Evolutionary conservation across 306 rosid genomes (phyloP), one percentile per base, ranked within the genome.

Genomic region (Phaseolus lunatus): DNA sequence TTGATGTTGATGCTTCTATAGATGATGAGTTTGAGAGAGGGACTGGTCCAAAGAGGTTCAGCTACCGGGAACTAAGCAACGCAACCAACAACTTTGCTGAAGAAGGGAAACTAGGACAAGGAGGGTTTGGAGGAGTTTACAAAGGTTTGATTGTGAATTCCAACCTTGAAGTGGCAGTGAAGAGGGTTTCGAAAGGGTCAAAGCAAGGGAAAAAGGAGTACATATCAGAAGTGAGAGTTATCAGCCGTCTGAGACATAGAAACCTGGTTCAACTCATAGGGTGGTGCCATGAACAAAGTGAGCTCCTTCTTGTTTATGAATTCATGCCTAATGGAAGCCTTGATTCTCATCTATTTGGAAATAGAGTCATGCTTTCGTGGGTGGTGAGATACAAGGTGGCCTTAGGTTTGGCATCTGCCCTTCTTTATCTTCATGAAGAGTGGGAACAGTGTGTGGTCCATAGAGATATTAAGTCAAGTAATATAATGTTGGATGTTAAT

Each of bases 361-460:
- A 24, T 18, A 79, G 80, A 23, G 64, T 49, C 3, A 59, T 69
- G 22, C 86, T 92, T 20, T 59, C 75, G 48, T 92, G 96, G 97
- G 15, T 37, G 0, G 26, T 80, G 14, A 88, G 97, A 83, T 66
- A 84, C 83, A 92, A 88, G 57, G 74, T 92, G 50, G 90, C 90
- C 8, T 65, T 84, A 12, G 96, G 96, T 7, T 73, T 92, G 63
- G 89, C 93, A 39, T 88, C 92, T 8, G 57, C 97, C 2, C 75
- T 92, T 14, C 75, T 92, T 8, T 90, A 92, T 29, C 93, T 90
- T 63, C 96, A 92, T 37, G 93, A 92, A 78, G 97, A 92, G 64
- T 88, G 97, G 91, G 93, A 92, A 67, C 96, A 90, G 68, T 92
- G 92, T 69, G 93, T 92, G 11, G 92, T 92, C 14, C 97, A 92